These are phyloP conservation scores for Taiozyma onychis DNA, from an alignment of 1,139 yeast species.

Conservation along the genomic window DNA sequence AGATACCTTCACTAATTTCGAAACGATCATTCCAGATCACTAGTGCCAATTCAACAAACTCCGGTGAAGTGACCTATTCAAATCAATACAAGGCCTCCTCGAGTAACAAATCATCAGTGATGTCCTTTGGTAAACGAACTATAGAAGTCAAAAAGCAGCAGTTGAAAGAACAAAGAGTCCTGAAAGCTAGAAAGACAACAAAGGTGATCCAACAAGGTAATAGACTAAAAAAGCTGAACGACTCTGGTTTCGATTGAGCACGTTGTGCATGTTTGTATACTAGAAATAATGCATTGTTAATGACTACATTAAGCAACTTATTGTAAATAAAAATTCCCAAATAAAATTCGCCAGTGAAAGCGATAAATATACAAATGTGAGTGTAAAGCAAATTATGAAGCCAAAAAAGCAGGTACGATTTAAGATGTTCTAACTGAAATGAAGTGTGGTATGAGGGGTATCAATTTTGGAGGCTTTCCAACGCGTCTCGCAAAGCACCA, in stretches of 20 bases:
- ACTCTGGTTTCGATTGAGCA: conserved; percentile 7
- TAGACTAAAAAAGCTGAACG: conserved; percentile 8
- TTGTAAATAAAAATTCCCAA: not conserved
- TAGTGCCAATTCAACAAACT: conserved; percentile 30
- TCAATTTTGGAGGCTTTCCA: conserved; percentile 16
- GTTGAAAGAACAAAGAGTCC: conserved; percentile 16
- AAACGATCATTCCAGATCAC: conserved; percentile 28
- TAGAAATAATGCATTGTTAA: not conserved
- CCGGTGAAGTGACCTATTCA: conserved; percentile 49
- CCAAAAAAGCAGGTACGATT: not conserved
- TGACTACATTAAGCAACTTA: not conserved
- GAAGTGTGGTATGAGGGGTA: not conserved
- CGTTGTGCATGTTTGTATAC: not conserved
- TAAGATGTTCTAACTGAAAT: not conserved
- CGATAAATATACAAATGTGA: not conserved
- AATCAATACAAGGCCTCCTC: conserved; percentile 52
- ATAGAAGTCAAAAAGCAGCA: conserved; percentile 5
- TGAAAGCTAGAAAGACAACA: conserved; percentile 19
- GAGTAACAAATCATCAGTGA: conserved; percentile 55
- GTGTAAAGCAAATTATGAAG: not conserved
- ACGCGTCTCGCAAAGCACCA: conserved; percentile 39
- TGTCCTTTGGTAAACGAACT: conserved; percentile 38
- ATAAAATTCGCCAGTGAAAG: not conserved
- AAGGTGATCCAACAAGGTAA: conserved; percentile 5
- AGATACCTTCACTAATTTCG: conserved; percentile 40